phyloP scores from a whole-genome alignment of 345 rosid species.

The Laguncularia racemosa region DNA sequence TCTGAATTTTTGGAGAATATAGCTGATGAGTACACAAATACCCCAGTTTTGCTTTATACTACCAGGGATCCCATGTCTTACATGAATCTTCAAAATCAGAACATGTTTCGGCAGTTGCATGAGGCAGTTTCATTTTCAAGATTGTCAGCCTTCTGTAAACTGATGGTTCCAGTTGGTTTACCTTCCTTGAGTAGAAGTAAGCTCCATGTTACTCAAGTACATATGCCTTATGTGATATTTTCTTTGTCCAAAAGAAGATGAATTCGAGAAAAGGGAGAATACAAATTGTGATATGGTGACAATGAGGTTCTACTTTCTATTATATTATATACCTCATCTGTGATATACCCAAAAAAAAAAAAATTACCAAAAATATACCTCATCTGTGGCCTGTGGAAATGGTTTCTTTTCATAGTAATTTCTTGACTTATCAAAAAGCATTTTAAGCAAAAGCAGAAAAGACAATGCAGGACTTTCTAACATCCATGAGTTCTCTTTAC shows the following conservation, averaged over 20 bases:
- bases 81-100: slow-evolving; percentile 32
- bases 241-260: not conserved
- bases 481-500: too few species aligned
- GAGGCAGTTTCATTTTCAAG: slow-evolving; percentile 80
- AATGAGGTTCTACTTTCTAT: too few species aligned
- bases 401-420: too few species aligned
- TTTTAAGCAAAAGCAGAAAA: too few species aligned
- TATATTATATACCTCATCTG: too few species aligned
- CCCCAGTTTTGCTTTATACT: slow-evolving; percentile 68
- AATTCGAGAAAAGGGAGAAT: slow-evolving; percentile 1
- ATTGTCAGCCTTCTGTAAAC: slow-evolving; percentile 55
- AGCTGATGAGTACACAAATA: slow-evolving; percentile 69
- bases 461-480: too few species aligned
- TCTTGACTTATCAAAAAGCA: too few species aligned
- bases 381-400: too few species aligned
- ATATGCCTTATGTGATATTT: not conserved
- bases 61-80: slow-evolving; percentile 49
- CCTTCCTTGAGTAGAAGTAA: slow-evolving; percentile 67
- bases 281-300: too few species aligned
- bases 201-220: not conserved
- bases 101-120: slow-evolving; percentile 52
- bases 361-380: too few species aligned
- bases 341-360: too few species aligned
- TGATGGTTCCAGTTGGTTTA: slow-evolving; percentile 79
- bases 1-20: slow-evolving; percentile 71